Evolutionary conservation across 148 eudicot species (phyloP).

Genomic region (Rhododendron henanense): DNA sequence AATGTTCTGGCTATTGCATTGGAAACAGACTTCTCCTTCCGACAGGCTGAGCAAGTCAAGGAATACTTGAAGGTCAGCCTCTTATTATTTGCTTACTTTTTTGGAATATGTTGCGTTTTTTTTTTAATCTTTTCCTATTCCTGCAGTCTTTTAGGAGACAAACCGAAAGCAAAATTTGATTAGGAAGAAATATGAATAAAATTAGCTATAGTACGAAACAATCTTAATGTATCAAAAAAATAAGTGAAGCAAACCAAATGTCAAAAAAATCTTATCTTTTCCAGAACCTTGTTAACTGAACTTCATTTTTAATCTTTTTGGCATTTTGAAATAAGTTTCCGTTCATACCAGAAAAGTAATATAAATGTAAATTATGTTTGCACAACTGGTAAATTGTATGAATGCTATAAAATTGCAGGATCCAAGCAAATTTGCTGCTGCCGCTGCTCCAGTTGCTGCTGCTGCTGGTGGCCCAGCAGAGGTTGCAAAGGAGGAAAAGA

Average conservation of each 20-base stretch:
- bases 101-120: conserved; percentile 10
- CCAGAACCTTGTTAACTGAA: background rate
- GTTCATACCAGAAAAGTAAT: background rate
- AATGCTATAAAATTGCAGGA: conserved; percentile 20
- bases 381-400: background rate
- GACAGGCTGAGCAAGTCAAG: conserved; percentile 41
- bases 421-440: conserved; percentile 43
- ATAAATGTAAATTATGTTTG: background rate
- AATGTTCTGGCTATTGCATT: conserved; percentile 40
- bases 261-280: background rate
- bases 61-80: conserved; percentile 19
- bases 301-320: background rate
- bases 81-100: background rate
- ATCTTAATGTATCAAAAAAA: background rate
- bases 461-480: conserved; percentile 14
- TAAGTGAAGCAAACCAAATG: background rate
- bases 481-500: conserved; percentile 25
- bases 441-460: conserved; percentile 26
- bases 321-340: background rate
- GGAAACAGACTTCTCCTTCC: conserved; percentile 39
- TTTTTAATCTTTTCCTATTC: background rate
- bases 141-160: background rate
- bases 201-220: background rate
- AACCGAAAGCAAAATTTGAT: background rate
- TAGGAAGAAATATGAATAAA: background rate